Percentiles rank a stretch among this genome's conserved stretches.
Conservation (phyloP, 306 rosid species). For the Dalbergia cochinchinensis region DNA sequence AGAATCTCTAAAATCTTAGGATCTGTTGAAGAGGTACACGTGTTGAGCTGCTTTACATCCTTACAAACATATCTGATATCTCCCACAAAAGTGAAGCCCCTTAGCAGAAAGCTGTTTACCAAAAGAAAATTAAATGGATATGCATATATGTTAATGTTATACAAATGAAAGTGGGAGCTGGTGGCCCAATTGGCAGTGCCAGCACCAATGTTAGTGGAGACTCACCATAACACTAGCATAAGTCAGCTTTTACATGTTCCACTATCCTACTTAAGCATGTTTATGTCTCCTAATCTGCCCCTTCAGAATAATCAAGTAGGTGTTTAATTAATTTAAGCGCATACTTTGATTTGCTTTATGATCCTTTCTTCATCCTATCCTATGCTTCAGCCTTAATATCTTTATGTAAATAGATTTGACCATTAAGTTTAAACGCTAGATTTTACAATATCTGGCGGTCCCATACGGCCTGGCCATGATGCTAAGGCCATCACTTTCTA, state of each 20-base stretch:
- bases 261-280: slow-evolving; percentile 42
- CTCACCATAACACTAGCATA: slow-evolving; percentile 71
- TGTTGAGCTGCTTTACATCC: slow-evolving; percentile 61
- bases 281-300: slow-evolving; percentile 40
- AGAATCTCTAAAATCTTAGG: slow-evolving; percentile 37
- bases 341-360: slow-evolving; percentile 17
- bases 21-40: slow-evolving; percentile 53
- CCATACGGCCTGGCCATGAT: slow-evolving; percentile 17
- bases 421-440: not conserved
- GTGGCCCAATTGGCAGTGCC: slow-evolving; percentile 54
- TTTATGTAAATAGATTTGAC: slow-evolving; percentile 26
- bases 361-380: slow-evolving; percentile 18
- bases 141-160: slow-evolving; percentile 25
- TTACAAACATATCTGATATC: slow-evolving; percentile 47
- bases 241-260: slow-evolving; percentile 57
- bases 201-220: slow-evolving; percentile 74
- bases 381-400: slow-evolving; percentile 35
- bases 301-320: slow-evolving; percentile 38
- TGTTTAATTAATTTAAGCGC: slow-evolving; percentile 42
- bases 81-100: slow-evolving; percentile 39
- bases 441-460: slow-evolving; percentile 17
- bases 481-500: slow-evolving; percentile 40
- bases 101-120: slow-evolving; percentile 37
- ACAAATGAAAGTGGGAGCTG: slow-evolving; percentile 50
- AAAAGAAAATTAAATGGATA: slow-evolving; percentile 30